These are phyloP conservation scores for Diaporthe velutina DNA, from an alignment of 2,329 filamentous ascomycete species.

Conservation along the genomic window DNA sequence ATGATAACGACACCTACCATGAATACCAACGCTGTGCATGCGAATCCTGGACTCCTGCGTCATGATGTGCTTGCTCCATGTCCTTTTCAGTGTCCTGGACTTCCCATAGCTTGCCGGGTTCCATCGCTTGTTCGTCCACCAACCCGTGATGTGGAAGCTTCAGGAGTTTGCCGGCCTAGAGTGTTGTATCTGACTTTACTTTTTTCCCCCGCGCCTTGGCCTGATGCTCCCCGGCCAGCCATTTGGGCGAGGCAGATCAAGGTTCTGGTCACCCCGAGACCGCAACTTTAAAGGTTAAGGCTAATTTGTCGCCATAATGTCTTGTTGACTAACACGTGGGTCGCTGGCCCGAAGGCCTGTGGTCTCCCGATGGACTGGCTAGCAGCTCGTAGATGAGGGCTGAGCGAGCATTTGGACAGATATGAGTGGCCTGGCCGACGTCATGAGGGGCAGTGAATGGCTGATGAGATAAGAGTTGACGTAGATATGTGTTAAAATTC, in stretches of 20 bases:
- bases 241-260: constrained; percentile 1
- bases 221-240: neutral
- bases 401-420: neutral
- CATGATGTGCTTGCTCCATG: neutral
- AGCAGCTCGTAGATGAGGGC: neutral
- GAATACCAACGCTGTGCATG: constrained; percentile 3
- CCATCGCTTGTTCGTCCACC: too few relatives aligned
- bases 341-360: neutral
- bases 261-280: neutral
- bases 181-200: neutral
- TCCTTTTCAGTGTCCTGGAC: neutral
- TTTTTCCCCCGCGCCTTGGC: constrained; percentile 11
- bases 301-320: neutral
- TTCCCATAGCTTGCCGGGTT: neutral
- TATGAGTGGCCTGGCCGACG: neutral
- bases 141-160: too few relatives aligned
- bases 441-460: neutral
- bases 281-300: neutral
- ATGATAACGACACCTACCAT: constrained; percentile 23
- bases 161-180: neutral
- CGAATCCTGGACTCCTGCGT: neutral
- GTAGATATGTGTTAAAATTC: neutral
- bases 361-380: neutral
- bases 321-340: neutral
- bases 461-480: neutral